A percentile compares a stretch with the other conserved stretches of the same genome.
Conservation (phyloP, 2,329 filamentous ascomycete species). For the Truncatella angustata region DNA sequence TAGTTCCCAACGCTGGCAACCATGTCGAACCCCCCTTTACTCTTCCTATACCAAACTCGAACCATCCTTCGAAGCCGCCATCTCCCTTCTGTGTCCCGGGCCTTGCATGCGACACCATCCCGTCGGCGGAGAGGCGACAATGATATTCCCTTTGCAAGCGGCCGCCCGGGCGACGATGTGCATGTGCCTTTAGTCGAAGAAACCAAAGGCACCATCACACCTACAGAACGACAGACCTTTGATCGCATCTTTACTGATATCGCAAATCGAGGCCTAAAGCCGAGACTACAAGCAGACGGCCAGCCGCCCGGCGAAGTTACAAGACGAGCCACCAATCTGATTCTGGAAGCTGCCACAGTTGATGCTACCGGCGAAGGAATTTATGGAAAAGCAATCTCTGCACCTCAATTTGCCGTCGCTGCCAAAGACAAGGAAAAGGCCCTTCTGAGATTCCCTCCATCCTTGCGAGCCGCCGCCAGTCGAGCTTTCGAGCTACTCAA, state of each 20-base stretch:
- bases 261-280: conserved; percentile 34
- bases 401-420: conserved; percentile 17
- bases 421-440: conserved; percentile 32
- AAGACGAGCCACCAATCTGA: conserved; percentile 23
- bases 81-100: conserved; percentile 19
- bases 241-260: conserved; percentile 60
- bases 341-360: conserved; percentile 26
- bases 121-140: conserved; percentile 19
- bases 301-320: conserved; percentile 10
- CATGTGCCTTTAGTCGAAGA: conserved; percentile 24
- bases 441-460: conserved; percentile 38
- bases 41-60: conserved; percentile 72
- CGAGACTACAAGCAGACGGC: conserved; percentile 13
- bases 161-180: conserved; percentile 26
- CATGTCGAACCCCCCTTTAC: conserved; percentile 53
- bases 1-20: not conserved
- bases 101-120: conserved; percentile 19
- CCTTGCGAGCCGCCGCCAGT: conserved; percentile 37
- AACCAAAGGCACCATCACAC: conserved; percentile 50
- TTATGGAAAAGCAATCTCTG: conserved; percentile 15
- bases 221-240: conserved; percentile 47
- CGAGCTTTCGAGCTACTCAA: conserved; percentile 35
- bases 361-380: conserved; percentile 19
- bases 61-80: conserved; percentile 49
- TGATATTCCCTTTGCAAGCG: conserved; percentile 53